Conservation (phyloP, 345 rosid species). For the Murraya paniculata region DNA sequence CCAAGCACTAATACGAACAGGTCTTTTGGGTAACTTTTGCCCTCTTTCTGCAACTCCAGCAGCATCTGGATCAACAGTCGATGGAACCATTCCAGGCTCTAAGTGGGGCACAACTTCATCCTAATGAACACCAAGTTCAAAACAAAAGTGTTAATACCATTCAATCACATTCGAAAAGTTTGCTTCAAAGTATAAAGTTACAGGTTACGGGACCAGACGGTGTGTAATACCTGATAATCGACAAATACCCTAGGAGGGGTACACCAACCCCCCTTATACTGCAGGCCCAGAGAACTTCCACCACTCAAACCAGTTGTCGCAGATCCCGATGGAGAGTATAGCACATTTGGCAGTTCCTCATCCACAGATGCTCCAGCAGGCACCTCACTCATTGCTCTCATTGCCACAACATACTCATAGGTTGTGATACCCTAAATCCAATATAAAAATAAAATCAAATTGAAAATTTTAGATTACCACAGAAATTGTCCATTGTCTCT, state of each 20-base stretch:
- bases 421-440: constrained; percentile 80
- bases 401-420: constrained; percentile 86
- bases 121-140: constrained; percentile 34
- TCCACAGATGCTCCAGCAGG: constrained; percentile 75
- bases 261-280: constrained; percentile 92
- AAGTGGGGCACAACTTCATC: constrained; percentile 96
- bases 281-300: constrained; percentile 83
- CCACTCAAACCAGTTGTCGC: constrained; percentile 88
- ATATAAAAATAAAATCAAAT: constrained; percentile 4
- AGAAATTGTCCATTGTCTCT: neutral
- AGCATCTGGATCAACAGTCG: constrained; percentile 93
- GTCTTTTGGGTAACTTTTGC: constrained; percentile 57
- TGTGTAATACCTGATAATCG: constrained; percentile 74
- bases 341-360: constrained; percentile 60
- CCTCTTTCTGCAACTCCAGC: constrained; percentile 68
- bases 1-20: constrained; percentile 86
- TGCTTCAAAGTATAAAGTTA: neutral
- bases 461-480: neutral
- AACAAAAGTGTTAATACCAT: neutral
- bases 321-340: constrained; percentile 84
- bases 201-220: neutral
- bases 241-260: constrained; percentile 94
- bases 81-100: constrained; percentile 96
- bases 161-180: neutral
- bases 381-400: constrained; percentile 92